phyloP scores from a whole-genome alignment of 2,329 filamentous ascomycete genomes.

The Epichloe baconii region DNA sequence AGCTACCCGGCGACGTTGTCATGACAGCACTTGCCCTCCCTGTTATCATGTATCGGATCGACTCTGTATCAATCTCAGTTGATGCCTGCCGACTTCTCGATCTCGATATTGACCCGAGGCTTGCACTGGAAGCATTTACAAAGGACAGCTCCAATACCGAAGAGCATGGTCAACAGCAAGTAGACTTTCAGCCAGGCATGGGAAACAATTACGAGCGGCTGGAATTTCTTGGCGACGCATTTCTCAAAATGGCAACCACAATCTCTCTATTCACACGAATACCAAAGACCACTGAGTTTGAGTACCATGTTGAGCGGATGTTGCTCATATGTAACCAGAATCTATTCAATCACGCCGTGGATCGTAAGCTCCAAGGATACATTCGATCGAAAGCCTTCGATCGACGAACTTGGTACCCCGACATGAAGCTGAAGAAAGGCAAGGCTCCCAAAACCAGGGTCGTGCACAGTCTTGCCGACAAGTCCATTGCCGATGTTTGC shows the following conservation, averaged over 20 bases:
- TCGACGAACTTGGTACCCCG: constrained; percentile 78
- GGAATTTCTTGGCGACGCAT: constrained; percentile 86
- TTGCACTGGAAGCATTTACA: constrained; percentile 81
- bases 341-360: constrained; percentile 62
- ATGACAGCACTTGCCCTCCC: constrained; percentile 66
- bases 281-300: constrained; percentile 68
- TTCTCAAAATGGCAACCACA: constrained; percentile 90
- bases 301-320: constrained; percentile 87
- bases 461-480: constrained; percentile 64
- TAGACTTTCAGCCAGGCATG: constrained; percentile 75
- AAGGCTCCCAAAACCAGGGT: constrained; percentile 38
- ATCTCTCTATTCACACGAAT: constrained; percentile 71
- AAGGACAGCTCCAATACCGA: constrained; percentile 82
- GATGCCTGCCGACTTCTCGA: constrained; percentile 58
- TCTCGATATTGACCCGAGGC: constrained; percentile 48
- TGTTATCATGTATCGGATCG: constrained; percentile 70
- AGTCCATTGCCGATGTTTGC: constrained; percentile 86
- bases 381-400: constrained; percentile 76
- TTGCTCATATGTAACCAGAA: constrained; percentile 83
- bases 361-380: constrained; percentile 55
- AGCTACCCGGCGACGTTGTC: constrained; percentile 59
- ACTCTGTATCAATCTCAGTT: constrained; percentile 65
- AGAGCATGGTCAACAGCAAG: constrained; percentile 52
- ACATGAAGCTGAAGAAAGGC: constrained; percentile 59
- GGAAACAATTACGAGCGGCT: constrained; percentile 89